These are phyloP conservation scores for Penicillium argentinense DNA, from an alignment of 495 filamentous ascomycete genomes.

Conservation along the genomic window DNA sequence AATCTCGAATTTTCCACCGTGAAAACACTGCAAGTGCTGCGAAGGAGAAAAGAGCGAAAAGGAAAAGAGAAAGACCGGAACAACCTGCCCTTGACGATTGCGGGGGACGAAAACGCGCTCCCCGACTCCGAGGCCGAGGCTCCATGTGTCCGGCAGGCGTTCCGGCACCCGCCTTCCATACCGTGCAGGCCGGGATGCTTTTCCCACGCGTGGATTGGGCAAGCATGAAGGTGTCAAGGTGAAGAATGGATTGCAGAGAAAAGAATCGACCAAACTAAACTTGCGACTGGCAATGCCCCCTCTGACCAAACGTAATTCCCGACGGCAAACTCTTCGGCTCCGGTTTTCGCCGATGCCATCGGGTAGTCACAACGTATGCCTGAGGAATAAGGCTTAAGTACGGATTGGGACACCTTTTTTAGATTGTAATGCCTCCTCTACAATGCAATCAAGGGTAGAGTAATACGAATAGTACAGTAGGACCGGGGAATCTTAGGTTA, in stretches of 20 bases:
- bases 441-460: too few species aligned
- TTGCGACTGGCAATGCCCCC: background rate
- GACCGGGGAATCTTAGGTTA: too few species aligned
- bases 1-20: too few species aligned
- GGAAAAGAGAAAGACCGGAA: conserved; percentile 7
- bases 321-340: conserved; percentile 12
- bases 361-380: background rate
- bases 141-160: conserved; percentile 6
- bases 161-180: too few species aligned
- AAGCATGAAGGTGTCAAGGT: background rate
- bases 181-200: too few species aligned
- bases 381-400: background rate
- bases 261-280: conserved; percentile 5
- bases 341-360: conserved; percentile 31
- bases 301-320: conserved; percentile 23
- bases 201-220: background rate
- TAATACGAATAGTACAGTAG: too few species aligned
- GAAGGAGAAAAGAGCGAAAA: conserved; percentile 1
- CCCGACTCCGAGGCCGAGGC: conserved; percentile 4
- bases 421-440: too few species aligned
- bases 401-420: too few species aligned
- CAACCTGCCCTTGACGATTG: conserved; percentile 5
- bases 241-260: background rate
- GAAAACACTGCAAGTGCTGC: too few species aligned
- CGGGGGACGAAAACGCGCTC: conserved; percentile 2